phyloP scores from a whole-genome alignment of 2,329 filamentous ascomycete species.

The Colletotrichum lupini region DNA sequence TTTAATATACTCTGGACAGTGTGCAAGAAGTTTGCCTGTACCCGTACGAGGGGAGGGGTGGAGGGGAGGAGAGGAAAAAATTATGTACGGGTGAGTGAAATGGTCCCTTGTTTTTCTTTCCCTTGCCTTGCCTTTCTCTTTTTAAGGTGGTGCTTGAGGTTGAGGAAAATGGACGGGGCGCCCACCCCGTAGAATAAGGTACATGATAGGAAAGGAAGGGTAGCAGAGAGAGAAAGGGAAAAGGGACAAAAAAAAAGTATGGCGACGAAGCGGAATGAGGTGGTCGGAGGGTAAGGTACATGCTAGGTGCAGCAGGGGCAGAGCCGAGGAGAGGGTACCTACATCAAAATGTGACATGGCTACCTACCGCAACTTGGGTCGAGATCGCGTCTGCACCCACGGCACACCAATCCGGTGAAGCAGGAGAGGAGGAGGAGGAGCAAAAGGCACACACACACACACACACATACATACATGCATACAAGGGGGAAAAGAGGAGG shows the following conservation, averaged over 20 bases:
- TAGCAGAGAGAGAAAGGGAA: background rate
- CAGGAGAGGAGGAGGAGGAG: slow-evolving; percentile 7
- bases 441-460: background rate
- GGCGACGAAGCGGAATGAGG: slow-evolving; percentile 20
- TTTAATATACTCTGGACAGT: slow-evolving; percentile 32
- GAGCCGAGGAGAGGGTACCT: slow-evolving; percentile 27
- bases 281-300: slow-evolving; percentile 32
- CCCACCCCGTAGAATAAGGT: slow-evolving; percentile 5
- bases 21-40: slow-evolving; percentile 4
- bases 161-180: slow-evolving; percentile 18
- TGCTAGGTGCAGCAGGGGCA: slow-evolving; percentile 27
- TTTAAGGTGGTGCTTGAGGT: slow-evolving; percentile 14
- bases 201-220: slow-evolving; percentile 19
- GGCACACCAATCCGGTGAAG: slow-evolving; percentile 26
- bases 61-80: background rate
- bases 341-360: slow-evolving; percentile 24
- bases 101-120: slow-evolving; percentile 18
- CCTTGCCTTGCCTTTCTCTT: background rate
- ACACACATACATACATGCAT: background rate
- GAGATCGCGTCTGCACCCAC: slow-evolving; percentile 27
- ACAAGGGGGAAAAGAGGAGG: background rate
- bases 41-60: background rate
- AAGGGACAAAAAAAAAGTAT: background rate
- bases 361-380: slow-evolving; percentile 11
- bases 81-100: slow-evolving; percentile 17